Evolutionary conservation across 2,329 filamentous ascomycete species (phyloP).

Genomic region (Eutypa lata): DNA sequence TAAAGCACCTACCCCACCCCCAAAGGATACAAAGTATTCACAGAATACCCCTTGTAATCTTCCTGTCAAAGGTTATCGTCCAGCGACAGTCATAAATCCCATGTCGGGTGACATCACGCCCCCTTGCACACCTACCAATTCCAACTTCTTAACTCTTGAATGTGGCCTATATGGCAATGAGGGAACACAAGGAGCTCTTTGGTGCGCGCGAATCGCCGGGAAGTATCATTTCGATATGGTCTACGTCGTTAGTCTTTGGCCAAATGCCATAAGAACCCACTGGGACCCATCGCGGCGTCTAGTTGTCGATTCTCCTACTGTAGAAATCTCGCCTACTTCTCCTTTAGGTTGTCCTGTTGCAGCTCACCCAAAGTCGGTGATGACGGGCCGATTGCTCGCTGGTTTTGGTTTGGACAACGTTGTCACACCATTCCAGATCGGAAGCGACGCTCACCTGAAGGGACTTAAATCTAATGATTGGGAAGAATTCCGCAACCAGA

Average conservation of each 20-base stretch:
- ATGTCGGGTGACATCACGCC: slow-evolving; percentile 22
- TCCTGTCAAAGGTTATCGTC: not conserved
- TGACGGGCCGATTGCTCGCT: slow-evolving; percentile 51
- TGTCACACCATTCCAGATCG: slow-evolving; percentile 50
- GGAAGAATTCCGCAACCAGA: slow-evolving; percentile 49
- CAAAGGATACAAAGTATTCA: slow-evolving; percentile 13
- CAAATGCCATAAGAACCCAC: slow-evolving; percentile 25
- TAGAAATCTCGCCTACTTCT: not conserved
- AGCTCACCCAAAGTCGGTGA: slow-evolving; percentile 13
- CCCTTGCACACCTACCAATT: slow-evolving; percentile 21
- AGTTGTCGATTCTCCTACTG: slow-evolving; percentile 3
- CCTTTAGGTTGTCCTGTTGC: slow-evolving; percentile 5
- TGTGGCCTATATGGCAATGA: slow-evolving; percentile 42
- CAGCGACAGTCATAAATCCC: not conserved
- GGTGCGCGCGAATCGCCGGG: slow-evolving; percentile 53
- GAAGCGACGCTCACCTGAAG: slow-evolving; percentile 45
- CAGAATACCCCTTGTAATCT: not conserved
- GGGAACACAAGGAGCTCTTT: slow-evolving; percentile 48
- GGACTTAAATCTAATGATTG: slow-evolving; percentile 48
- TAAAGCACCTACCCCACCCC: slow-evolving; percentile 25
- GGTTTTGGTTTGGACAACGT: slow-evolving; percentile 52
- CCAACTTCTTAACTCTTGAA: slow-evolving; percentile 39
- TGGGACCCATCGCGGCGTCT: slow-evolving; percentile 14
- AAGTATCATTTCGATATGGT: slow-evolving; percentile 57
- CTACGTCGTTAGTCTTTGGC: slow-evolving; percentile 59